Percentiles rank a stretch among this genome's conserved stretches.
Conservation (phyloP, 2,329 filamentous ascomycete genomes). For the Xylaria sp. region DNA sequence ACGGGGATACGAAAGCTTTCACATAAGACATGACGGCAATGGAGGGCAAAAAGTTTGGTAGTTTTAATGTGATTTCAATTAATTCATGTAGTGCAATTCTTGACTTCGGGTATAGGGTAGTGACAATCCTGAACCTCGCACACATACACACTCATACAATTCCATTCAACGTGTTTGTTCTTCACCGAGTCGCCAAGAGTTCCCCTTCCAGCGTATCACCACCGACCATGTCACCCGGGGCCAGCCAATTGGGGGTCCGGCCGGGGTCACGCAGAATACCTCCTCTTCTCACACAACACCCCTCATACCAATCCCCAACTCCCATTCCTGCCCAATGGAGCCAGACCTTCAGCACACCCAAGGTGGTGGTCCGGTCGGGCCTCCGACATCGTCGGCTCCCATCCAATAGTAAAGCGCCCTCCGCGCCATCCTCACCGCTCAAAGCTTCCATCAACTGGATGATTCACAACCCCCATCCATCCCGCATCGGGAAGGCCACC, state of each 20-base stretch:
- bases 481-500: constrained; percentile 9
- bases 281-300: constrained; percentile 3
- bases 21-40: background rate
- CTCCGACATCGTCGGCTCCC: constrained; percentile 30
- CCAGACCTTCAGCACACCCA: constrained; percentile 22
- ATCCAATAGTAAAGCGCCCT: constrained; percentile 26
- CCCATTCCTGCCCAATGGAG: constrained; percentile 35
- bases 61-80: constrained; percentile 23
- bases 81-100: constrained; percentile 17
- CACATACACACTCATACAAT: background rate
- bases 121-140: constrained; percentile 5
- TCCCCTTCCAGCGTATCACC: constrained; percentile 21
- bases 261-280: constrained; percentile 8
- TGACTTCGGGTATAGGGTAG: constrained; percentile 17
- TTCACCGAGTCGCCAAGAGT: constrained; percentile 29
- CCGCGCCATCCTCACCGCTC: constrained; percentile 28
- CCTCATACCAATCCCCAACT: constrained; percentile 12
- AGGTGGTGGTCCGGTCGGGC: constrained; percentile 29
- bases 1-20: background rate
- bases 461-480: constrained; percentile 18
- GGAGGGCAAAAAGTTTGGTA: background rate
- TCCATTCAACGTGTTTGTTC: constrained; percentile 6
- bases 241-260: constrained; percentile 23
- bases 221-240: constrained; percentile 27
- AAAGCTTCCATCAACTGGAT: constrained; percentile 12